Evolutionary conservation across 495 filamentous ascomycete species (phyloP).

Genomic region (Darksidea phi): DNA sequence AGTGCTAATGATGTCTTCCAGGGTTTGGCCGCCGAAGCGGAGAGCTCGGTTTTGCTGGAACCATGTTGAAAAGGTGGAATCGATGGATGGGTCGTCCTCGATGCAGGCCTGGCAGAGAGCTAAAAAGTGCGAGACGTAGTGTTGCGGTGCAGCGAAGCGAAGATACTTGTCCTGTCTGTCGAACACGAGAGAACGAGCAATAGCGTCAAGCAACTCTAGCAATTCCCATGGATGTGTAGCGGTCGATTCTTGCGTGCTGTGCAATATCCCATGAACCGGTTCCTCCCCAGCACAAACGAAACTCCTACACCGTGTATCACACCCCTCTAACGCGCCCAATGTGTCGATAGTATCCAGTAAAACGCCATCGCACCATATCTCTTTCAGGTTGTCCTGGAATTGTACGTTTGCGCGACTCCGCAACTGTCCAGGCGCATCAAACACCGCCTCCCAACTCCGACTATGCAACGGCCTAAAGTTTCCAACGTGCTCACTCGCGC

Average conservation of each 20-base stretch:
- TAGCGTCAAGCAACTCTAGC: not conserved
- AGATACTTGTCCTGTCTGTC: constrained; percentile 25
- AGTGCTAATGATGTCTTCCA: not conserved
- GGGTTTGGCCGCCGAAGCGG: not conserved
- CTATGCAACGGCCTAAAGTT: constrained; percentile 17
- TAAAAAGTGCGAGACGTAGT: constrained; percentile 13
- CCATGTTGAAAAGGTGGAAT: not conserved
- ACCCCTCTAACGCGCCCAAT: constrained; percentile 8
- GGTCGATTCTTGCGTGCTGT: not conserved
- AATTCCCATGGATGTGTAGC: not conserved
- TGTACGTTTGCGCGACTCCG: not conserved
- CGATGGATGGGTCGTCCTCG: not conserved
- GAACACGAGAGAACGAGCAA: constrained; percentile 12
- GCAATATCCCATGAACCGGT: not conserved
- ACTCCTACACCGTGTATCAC: constrained; percentile 9
- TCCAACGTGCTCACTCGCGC: constrained; percentile 17
- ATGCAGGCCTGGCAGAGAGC: constrained; percentile 3
- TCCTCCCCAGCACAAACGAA: not conserved
- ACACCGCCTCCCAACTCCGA: not conserved
- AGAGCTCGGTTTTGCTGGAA: not conserved
- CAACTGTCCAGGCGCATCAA: constrained; percentile 7
- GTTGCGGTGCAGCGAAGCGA: not conserved
- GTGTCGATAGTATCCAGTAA: constrained; percentile 12
- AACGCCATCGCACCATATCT: constrained; percentile 26
- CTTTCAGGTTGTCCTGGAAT: constrained; percentile 16